Conservation (phyloP, 2,329 filamentous ascomycete species). For the Cladosporium sp. region DNA sequence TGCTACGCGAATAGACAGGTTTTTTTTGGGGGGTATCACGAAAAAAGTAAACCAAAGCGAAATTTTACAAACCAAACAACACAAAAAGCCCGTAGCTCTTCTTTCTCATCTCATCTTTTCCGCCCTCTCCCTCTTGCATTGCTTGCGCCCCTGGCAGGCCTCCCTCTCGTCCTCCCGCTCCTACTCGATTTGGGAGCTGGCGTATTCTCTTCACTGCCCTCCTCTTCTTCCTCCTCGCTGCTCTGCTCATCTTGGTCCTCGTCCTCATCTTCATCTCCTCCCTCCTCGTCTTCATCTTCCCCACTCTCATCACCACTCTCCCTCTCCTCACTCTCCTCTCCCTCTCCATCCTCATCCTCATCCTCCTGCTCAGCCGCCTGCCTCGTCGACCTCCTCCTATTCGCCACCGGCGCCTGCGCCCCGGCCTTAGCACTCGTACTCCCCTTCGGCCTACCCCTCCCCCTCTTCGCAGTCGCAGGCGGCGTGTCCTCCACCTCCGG, state of each 20-base stretch:
- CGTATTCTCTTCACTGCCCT: slow-evolving; percentile 18
- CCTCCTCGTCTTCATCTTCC: slow-evolving; percentile 22
- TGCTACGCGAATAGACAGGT: slow-evolving; percentile 7
- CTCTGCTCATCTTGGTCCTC: slow-evolving; percentile 21
- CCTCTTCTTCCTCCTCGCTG: slow-evolving; percentile 16
- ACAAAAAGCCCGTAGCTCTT: not conserved
- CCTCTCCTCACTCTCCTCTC: slow-evolving; percentile 22
- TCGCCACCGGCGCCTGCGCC: slow-evolving; percentile 7
- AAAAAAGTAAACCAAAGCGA: slow-evolving; percentile 5
- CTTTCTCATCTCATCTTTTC: slow-evolving; percentile 5
- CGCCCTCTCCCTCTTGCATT: not conserved
- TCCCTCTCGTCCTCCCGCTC: slow-evolving; percentile 4
- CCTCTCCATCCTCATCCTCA: slow-evolving; percentile 23
- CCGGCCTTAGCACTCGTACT: slow-evolving; percentile 16
- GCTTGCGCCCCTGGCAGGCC: not conserved
- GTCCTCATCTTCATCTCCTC: slow-evolving; percentile 15
- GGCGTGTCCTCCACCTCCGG: slow-evolving; percentile 15
- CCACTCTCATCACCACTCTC: slow-evolving; percentile 21
- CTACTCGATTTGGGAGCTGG: slow-evolving; percentile 15
- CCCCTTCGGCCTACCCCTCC: slow-evolving; percentile 14
- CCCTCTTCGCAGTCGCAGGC: slow-evolving; percentile 10
- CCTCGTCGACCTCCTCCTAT: slow-evolving; percentile 17
- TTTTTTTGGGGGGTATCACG: slow-evolving; percentile 13
- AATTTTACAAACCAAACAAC: not conserved
- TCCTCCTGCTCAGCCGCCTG: slow-evolving; percentile 21